Evolutionary conservation across 1,139 yeast species (phyloP).

Genomic region (Geotrichum australiense): DNA sequence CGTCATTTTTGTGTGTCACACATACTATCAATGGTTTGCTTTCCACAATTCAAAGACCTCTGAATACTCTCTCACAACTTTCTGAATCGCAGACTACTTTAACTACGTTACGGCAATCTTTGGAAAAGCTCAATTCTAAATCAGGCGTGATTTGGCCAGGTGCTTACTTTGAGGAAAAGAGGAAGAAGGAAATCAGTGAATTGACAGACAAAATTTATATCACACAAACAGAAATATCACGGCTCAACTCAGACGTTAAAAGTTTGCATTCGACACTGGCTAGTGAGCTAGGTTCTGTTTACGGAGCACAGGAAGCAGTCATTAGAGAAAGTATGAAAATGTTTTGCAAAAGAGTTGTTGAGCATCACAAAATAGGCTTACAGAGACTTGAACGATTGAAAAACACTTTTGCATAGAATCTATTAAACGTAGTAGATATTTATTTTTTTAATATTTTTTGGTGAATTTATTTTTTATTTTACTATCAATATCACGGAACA

Average conservation of each 20-base stretch:
- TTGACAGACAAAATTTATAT: slow-evolving; percentile 29
- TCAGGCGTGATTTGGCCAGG: slow-evolving; percentile 30
- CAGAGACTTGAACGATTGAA: slow-evolving; percentile 23
- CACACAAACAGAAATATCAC: slow-evolving; percentile 28
- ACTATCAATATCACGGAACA: too few relatives aligned
- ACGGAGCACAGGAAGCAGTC: slow-evolving; percentile 28
- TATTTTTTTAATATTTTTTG: too few relatives aligned
- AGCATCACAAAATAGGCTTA: slow-evolving; percentile 37
- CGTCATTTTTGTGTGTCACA: slow-evolving; percentile 8
- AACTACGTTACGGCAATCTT: slow-evolving; percentile 20
- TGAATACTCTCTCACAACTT: slow-evolving; percentile 5
- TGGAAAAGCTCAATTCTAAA: slow-evolving; percentile 26
- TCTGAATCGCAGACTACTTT: slow-evolving; percentile 2
- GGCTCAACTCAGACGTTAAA: slow-evolving; percentile 31
- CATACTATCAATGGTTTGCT: slow-evolving; percentile 8
- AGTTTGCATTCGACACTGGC: slow-evolving; percentile 35
- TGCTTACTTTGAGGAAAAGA: slow-evolving; percentile 34
- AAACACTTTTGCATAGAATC: too few relatives aligned
- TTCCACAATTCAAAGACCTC: slow-evolving; percentile 9
- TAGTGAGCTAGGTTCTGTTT: slow-evolving; percentile 36
- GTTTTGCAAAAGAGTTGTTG: slow-evolving; percentile 28
- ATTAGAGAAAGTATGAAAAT: slow-evolving; percentile 27
- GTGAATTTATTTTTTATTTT: too few relatives aligned
- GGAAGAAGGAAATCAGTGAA: slow-evolving; percentile 31
- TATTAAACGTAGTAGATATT: too few relatives aligned